Evolutionary conservation across 2,329 filamentous ascomycete genomes (phyloP), one percentile per base, ranked within the genome.

Genomic region (Colletotrichum endophyticum): DNA sequence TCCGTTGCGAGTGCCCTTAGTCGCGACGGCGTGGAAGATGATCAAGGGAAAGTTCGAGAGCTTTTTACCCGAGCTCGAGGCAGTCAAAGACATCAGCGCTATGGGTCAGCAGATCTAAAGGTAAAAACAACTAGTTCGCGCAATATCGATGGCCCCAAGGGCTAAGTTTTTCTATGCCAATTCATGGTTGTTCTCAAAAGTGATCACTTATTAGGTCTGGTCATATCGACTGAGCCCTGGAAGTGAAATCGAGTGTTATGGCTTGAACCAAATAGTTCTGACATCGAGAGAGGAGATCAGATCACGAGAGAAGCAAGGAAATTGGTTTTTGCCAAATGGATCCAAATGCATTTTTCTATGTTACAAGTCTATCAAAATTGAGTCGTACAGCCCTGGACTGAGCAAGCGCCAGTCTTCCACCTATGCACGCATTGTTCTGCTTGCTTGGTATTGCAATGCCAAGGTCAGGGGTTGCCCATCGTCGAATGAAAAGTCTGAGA

Each of bases 1-100:
- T 22, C 87, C 87, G 5, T 78, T 89, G 49, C 82, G 86, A 6
- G 78, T 88, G 34, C 86, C 87, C 3, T 78, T 89, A 1, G 87
- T 87, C 5, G 74, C 81, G 12, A 85, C 86, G 67, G 80, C 85
- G 16, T 87, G 82, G 79, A 78, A 80, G 9, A 79, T 85, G 70
- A 80, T 86, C 66, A 80, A 77, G 64, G 72, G 39, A 32, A 84
- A 85, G 56, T 53, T 83, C 3, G 83, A 85, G 15, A 77, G 69
- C 44, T 78, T 78, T 22, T 80, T 81, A 72, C 80, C 78, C 34
- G 81, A 83, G n/a, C 77, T 86, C 15, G 83, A 84, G 3, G 80
- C 84, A 28, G 72, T 84, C n/a, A 85, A 83, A 64, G 81, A 82
- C 0, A 73, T 87, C 6, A 85, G 83, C 73, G 36, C 78, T 30